phyloP scores from a whole-genome alignment of 2,329 filamentous ascomycete genomes.

The Monascus ruber region DNA sequence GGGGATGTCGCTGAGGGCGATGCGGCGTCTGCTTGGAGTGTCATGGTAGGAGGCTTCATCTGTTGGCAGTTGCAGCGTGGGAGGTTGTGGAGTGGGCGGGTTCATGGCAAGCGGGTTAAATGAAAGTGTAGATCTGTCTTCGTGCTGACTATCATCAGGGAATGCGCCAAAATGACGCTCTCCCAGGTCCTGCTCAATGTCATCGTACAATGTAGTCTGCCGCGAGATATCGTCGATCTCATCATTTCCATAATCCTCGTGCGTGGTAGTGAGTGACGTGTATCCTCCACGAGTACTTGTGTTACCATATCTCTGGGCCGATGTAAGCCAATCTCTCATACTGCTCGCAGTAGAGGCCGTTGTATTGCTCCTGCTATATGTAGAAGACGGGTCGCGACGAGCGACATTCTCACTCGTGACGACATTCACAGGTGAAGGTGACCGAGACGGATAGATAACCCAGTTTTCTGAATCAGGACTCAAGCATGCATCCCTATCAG shows the following conservation, averaged over 20 bases:
- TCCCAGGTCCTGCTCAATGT: conserved; percentile 23
- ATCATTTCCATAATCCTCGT: conserved; percentile 24
- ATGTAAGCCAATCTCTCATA: conserved; percentile 24
- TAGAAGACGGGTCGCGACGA: conserved; percentile 22
- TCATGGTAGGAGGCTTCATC: background rate
- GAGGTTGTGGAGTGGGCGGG: conserved; percentile 31
- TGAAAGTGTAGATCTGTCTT: conserved; percentile 12
- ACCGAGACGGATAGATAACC: conserved; percentile 27
- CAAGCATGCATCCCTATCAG: conserved; percentile 20
- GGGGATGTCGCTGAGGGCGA: conserved; percentile 21
- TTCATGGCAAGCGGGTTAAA: conserved; percentile 37
- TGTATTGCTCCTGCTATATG: conserved; percentile 19
- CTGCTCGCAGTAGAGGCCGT: conserved; percentile 15
- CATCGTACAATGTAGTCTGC: conserved; percentile 11
- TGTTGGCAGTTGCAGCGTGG: conserved; percentile 1
- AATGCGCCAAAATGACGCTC: conserved; percentile 24
- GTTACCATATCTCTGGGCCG: conserved; percentile 20
- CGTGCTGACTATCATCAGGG: conserved; percentile 20
- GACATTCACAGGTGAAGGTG: conserved; percentile 17
- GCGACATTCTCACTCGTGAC: conserved; percentile 10
- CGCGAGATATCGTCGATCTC: conserved; percentile 13
- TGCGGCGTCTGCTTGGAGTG: conserved; percentile 17
- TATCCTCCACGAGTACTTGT: conserved; percentile 26
- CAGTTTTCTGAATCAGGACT: conserved; percentile 32
- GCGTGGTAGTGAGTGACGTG: conserved; percentile 21